phyloP scores from a whole-genome alignment of 1,284 basidiomycete species.

The Ganoderma boninense region DNA sequence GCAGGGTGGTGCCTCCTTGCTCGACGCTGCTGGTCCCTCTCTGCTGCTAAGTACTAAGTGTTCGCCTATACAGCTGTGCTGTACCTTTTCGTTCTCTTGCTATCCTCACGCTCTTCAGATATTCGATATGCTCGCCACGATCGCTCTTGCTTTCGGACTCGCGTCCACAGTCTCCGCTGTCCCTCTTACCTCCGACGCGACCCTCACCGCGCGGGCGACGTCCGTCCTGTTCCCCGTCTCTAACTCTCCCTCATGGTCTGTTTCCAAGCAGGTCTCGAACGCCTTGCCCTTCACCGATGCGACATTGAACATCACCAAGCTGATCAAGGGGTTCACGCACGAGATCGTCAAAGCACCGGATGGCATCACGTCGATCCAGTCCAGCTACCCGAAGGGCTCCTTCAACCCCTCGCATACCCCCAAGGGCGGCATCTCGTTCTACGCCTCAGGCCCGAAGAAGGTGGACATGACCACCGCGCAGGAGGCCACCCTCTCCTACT shows the following conservation, averaged over 20 bases:
- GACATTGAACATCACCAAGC: conserved; percentile 51
- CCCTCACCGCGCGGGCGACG: conserved; percentile 16
- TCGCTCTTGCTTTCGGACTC: conserved; percentile 28
- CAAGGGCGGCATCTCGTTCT: conserved; percentile 70
- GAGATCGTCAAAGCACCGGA: conserved; percentile 53
- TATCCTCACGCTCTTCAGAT: conserved; percentile 2
- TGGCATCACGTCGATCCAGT: conserved; percentile 56
- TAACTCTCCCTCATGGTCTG: conserved; percentile 51
- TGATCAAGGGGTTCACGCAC: conserved; percentile 48
- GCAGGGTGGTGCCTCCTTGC: conserved; percentile 11
- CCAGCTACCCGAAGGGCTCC: conserved; percentile 65
- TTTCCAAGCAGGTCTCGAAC: conserved; percentile 39
- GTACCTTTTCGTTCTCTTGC: conserved; percentile 9
- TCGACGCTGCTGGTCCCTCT: conserved; percentile 31
- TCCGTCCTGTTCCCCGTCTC: conserved; percentile 53
- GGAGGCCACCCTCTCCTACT: conserved; percentile 63
- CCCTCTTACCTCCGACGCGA: conserved; percentile 17
- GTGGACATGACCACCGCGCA: conserved; percentile 55
- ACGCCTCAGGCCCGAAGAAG: conserved; percentile 53
- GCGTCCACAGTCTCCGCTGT: conserved; percentile 27
- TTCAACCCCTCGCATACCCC: conserved; percentile 64
- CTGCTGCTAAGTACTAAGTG: conserved; percentile 14
- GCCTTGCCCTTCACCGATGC: conserved; percentile 51
- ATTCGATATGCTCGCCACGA: conserved; percentile 20
- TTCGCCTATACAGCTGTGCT: conserved; percentile 20